A percentile compares a stretch with the other conserved stretches of the same genome.
These are phyloP conservation scores for Arachnomyces sp. DNA, from an alignment of 2,329 filamentous ascomycete genomes.

Conservation along the genomic window DNA sequence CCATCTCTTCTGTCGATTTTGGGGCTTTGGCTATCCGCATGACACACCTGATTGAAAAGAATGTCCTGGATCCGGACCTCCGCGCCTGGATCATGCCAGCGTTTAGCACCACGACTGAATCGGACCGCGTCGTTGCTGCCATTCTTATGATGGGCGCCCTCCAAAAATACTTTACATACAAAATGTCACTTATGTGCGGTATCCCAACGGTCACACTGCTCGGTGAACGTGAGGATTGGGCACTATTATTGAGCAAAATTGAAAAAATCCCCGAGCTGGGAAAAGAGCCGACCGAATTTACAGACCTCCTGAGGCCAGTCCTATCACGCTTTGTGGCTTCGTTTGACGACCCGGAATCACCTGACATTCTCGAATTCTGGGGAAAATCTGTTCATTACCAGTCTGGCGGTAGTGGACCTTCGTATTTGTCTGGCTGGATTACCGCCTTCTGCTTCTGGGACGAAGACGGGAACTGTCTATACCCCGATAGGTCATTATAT, in stretches of 20 bases:
- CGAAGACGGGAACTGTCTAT: conserved; percentile 24
- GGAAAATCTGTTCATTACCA: conserved; percentile 21
- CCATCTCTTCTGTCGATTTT: conserved; percentile 17
- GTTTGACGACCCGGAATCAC: no score
- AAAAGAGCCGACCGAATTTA: conserved; percentile 25
- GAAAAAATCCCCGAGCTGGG: conserved; percentile 39
- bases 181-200: conserved; percentile 31
- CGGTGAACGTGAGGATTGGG: conserved; percentile 42
- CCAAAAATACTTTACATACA: conserved; percentile 42
- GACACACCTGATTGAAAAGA: conserved; percentile 31
- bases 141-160: conserved; percentile 46
- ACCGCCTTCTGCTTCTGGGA: conserved; percentile 42
- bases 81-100: conserved; percentile 43
- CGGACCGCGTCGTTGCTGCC: conserved; percentile 36
- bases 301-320: no score
- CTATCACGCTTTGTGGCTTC: no score
- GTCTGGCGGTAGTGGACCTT: conserved; percentile 24
- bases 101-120: conserved; percentile 44
- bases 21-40: conserved; percentile 30
- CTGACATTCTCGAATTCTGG: no score
- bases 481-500: conserved; percentile 4
- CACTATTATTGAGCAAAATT: conserved; percentile 33
- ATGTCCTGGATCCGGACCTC: conserved; percentile 35
- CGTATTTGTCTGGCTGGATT: conserved; percentile 41
- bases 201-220: conserved; percentile 46